Evolutionary conservation across 129 eudicot species (phyloP), one percentile per base, ranked within the genome.

Genomic region (Lonicera japonica): DNA sequence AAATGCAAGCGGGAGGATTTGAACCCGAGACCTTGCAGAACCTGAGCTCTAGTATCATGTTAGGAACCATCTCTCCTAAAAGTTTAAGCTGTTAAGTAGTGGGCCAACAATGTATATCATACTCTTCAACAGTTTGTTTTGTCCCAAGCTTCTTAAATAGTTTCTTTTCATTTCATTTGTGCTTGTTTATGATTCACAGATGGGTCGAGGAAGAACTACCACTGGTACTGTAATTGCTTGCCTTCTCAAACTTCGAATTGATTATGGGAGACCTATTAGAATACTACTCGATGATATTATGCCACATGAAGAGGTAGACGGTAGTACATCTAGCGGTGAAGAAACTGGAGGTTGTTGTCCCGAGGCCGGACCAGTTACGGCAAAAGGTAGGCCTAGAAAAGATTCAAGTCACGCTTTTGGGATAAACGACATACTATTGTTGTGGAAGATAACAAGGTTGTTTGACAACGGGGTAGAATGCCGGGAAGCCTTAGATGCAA

Each of bases 151-250:
- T 29, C 36, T 29, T 29, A 29, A 29, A 29, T 24, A 0, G 13
- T 41, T 8, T 18, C 21, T 58, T 40, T 54, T 53, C 61, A 15
- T 64, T 62, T 55, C 56, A 23, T 56, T 53, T 22, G 24, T 60
- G 53, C 65, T 25, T 1, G 39, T 34, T 11, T 38, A 34, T 67
- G 45, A 55, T 74, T 46, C 63, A 60, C 84, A 91, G 90, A 91
- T 91, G 98, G 98, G 98, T 43, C 72, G 78, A 64, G 98, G 98
- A 25, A 73, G 98, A 73, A 91, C 98, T 41, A 91, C 98, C 46
- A 91, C 95, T 8, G 98, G 98, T 58, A 91, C 98, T 45, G 98
- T 91, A 15, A 91, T 91, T 55, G 94, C 98, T 20, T 87, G 98
- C 76, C 90, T 91, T 64, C 60, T 87, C 39, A 91, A 87, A 67